phyloP scores from a whole-genome alignment of 306 rosid genomes.

The Arachis hypogaea region DNA sequence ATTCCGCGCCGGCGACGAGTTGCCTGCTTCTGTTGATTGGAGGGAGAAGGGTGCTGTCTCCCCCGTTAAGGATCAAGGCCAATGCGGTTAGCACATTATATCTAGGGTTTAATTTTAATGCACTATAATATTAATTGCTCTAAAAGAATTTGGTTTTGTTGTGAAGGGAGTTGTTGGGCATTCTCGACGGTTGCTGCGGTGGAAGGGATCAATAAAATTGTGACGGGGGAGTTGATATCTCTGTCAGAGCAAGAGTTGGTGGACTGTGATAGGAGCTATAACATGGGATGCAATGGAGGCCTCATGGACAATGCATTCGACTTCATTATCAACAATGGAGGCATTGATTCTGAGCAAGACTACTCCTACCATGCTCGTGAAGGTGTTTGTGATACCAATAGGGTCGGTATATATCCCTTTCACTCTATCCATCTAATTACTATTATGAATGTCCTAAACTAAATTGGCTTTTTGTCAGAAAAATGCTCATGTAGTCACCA shows the following conservation, averaged over 20 bases:
- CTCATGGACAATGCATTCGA: slow-evolving; percentile 91
- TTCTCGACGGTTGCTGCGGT: slow-evolving; percentile 83
- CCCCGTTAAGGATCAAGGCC: slow-evolving; percentile 89
- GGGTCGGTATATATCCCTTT: slow-evolving; percentile 44
- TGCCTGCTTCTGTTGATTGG: slow-evolving; percentile 81
- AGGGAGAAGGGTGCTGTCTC: slow-evolving; percentile 72
- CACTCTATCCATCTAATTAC: too few species aligned
- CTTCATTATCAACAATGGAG: slow-evolving; percentile 76
- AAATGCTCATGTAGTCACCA: slow-evolving; percentile 70
- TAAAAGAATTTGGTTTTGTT: background rate
- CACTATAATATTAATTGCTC: background rate
- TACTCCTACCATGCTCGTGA: slow-evolving; percentile 75
- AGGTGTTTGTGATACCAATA: slow-evolving; percentile 61
- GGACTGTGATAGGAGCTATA: slow-evolving; percentile 71
- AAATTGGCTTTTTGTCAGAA: slow-evolving; percentile 44
- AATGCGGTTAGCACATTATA: slow-evolving; percentile 64
- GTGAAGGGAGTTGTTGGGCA: slow-evolving; percentile 98
- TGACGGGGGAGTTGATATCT: slow-evolving; percentile 61
- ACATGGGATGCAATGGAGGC: slow-evolving; percentile 95
- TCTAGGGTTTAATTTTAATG: too few species aligned
- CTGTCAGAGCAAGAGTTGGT: slow-evolving; percentile 92
- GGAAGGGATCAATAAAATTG: slow-evolving; percentile 84
- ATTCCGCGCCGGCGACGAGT: slow-evolving; percentile 47
- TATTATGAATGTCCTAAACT: too few species aligned
- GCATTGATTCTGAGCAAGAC: slow-evolving; percentile 79